phyloP scores from a whole-genome alignment of 441 rosid species.

The Pelargonium australe region DNA sequence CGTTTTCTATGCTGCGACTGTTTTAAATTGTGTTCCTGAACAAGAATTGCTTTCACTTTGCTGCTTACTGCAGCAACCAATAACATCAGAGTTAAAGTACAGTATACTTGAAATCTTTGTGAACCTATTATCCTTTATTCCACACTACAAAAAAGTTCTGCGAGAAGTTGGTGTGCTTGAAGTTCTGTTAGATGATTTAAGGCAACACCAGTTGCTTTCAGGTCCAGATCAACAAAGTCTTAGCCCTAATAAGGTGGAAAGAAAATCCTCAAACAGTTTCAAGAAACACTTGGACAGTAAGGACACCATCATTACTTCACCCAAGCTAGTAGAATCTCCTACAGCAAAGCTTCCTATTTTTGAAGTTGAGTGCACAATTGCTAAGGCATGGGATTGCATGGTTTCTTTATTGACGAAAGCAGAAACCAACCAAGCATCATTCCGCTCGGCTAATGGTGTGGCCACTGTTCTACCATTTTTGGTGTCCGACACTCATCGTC shows the following conservation, averaged over 20 bases:
- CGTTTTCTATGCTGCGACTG: slow-evolving; percentile 99
- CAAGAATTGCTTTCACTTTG: slow-evolving; percentile 97
- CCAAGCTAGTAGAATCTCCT: slow-evolving; percentile 80
- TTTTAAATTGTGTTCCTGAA: slow-evolving; percentile 98
- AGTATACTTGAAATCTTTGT: slow-evolving; percentile 91
- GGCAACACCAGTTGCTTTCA: slow-evolving; percentile 88
- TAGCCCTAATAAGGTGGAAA: slow-evolving; percentile 45
- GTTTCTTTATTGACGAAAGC: slow-evolving; percentile 91
- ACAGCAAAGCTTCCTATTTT: slow-evolving; percentile 76
- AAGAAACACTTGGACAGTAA: slow-evolving; percentile 74
- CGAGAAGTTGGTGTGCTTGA: slow-evolving; percentile 98
- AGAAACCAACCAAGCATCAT: slow-evolving; percentile 85
- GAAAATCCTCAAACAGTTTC: slow-evolving; percentile 75
- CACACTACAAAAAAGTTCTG: slow-evolving; percentile 95
- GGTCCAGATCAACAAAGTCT: slow-evolving; percentile 59
- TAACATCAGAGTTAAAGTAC: slow-evolving; percentile 83
- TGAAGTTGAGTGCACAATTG: slow-evolving; percentile 75
- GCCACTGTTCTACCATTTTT: slow-evolving; percentile 82
- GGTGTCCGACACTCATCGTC: slow-evolving; percentile 75
- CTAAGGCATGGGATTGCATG: slow-evolving; percentile 97
- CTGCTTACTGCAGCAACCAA: slow-evolving; percentile 97
- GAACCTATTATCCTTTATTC: slow-evolving; percentile 96
- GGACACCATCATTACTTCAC: slow-evolving; percentile 88
- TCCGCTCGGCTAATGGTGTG: slow-evolving; percentile 89
- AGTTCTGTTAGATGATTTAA: slow-evolving; percentile 91